These are phyloP conservation scores for Acanthamoeba lenticulata DNA, from an alignment of 208 protist genomes.

Conservation along the genomic window DNA sequence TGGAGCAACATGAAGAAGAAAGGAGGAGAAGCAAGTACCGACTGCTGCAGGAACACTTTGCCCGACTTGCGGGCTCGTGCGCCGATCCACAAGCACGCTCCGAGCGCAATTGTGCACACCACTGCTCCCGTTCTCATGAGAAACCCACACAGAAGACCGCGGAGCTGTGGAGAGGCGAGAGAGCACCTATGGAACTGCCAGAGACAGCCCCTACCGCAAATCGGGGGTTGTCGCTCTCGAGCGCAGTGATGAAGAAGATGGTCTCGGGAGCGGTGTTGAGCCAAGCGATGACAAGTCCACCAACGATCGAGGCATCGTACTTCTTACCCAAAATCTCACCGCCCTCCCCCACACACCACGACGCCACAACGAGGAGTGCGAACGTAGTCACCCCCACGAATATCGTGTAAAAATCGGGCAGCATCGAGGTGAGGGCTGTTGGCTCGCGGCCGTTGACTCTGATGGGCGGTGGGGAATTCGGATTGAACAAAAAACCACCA, in stretches of 20 bases:
- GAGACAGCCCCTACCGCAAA: constrained; percentile 83
- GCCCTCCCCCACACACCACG: constrained; percentile 83
- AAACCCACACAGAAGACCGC: background rate
- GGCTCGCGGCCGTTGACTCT: too few relatives aligned
- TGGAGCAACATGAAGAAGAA: background rate
- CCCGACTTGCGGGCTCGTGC: constrained; percentile 57
- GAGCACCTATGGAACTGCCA: constrained; percentile 76
- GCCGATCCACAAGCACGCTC: constrained; percentile 80
- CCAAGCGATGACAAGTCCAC: constrained; percentile 82
- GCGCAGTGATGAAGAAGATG: constrained; percentile 84
- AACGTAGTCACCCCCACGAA: constrained; percentile 72
- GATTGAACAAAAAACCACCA: too few relatives aligned
- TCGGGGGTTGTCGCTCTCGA: constrained; percentile 72
- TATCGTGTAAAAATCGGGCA: constrained; percentile 27
- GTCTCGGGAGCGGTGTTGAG: constrained; percentile 84
- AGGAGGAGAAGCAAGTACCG: background rate
- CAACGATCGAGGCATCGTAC: constrained; percentile 83
- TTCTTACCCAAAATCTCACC: constrained; percentile 84
- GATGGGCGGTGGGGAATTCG: too few relatives aligned
- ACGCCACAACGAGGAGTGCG: constrained; percentile 70
- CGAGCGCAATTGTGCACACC: constrained; percentile 82
- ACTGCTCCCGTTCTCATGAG: constrained; percentile 41
- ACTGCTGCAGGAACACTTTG: constrained; percentile 70
- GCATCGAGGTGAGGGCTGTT: too few relatives aligned
- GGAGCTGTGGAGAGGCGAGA: background rate